Evolutionary conservation across 352 stramenopile species (phyloP).

Genomic region (Pythium apleroticum): DNA sequence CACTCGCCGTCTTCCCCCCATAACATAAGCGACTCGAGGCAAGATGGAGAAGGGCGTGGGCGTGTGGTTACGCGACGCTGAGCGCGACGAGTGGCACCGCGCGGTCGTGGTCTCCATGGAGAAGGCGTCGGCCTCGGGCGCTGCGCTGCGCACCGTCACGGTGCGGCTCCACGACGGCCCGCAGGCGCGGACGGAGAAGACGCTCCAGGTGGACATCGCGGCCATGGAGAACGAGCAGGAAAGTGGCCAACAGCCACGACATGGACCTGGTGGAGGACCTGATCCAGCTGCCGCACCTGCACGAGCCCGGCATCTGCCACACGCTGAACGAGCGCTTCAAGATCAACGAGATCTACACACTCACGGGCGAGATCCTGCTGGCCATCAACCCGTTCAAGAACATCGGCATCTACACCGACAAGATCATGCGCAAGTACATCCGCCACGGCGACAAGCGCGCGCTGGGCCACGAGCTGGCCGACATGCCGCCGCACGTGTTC

Average conservation of each 20-base stretch:
- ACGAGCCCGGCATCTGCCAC: slow-evolving; percentile 94
- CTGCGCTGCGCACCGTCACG: slow-evolving; percentile 38
- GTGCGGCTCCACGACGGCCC: slow-evolving; percentile 59
- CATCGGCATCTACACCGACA: slow-evolving; percentile 84
- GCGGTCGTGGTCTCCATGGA: slow-evolving; percentile 55
- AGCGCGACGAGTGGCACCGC: slow-evolving; percentile 68
- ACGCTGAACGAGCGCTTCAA: slow-evolving; percentile 91
- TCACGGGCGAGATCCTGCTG: slow-evolving; percentile 80
- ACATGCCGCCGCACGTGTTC: slow-evolving; percentile 91
- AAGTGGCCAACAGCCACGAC: slow-evolving; percentile 76
- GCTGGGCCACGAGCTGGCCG: slow-evolving; percentile 55
- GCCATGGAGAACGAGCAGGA: slow-evolving; percentile 69
- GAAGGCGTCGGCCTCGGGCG: slow-evolving; percentile 6
- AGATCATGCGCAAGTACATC: slow-evolving; percentile 88
- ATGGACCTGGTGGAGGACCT: slow-evolving; percentile 92
- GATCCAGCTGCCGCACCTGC: slow-evolving; percentile 91
- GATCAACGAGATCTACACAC: slow-evolving; percentile 94
- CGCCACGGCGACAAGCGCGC: slow-evolving; percentile 76
- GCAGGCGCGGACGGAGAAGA: slow-evolving; percentile 44
- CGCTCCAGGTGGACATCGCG: slow-evolving; percentile 48
- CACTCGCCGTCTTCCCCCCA: slow-evolving; percentile 5
- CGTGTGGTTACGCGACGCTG: slow-evolving; percentile 70
- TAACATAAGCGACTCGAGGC: slow-evolving; percentile 9
- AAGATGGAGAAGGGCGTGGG: slow-evolving; percentile 81
- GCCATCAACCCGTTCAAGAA: slow-evolving; percentile 90